Percentiles rank a stretch among this genome's conserved stretches.
Conservation (phyloP, 148 eudicot genomes). For the Euryodendron excelsum region DNA sequence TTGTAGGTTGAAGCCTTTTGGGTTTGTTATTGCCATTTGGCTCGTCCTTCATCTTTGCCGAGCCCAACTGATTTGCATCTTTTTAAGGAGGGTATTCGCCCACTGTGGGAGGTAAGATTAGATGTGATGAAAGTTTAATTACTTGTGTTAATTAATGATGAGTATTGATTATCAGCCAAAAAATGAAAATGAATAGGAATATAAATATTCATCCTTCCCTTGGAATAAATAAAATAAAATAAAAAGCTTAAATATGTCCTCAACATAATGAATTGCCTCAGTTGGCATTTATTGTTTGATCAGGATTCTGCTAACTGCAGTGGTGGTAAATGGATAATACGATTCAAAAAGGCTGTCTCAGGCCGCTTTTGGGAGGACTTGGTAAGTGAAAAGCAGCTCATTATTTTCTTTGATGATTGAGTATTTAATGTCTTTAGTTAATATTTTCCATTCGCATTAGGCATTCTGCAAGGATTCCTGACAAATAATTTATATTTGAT, state of each 20-base stretch:
- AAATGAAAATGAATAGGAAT: too few species aligned
- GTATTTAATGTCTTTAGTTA: neutral
- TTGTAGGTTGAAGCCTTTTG: conserved; percentile 92
- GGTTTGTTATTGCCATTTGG: conserved; percentile 93
- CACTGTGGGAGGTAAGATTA: conserved; percentile 87
- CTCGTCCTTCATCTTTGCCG: conserved; percentile 82
- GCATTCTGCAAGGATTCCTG: neutral
- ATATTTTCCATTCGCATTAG: neutral
- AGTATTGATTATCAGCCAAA: neutral
- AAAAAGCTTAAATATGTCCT: neutral
- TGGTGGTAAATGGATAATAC: conserved; percentile 98
- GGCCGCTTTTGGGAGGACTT: conserved; percentile 99
- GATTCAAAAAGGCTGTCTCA: conserved; percentile 87
- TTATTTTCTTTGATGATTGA: neutral
- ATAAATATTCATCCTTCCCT: neutral
- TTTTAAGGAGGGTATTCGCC: conserved; percentile 97
- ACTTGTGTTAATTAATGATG: conserved; percentile 8
- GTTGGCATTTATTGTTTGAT: neutral
- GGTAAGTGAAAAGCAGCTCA: conserved; percentile 35
- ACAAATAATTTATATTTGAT: neutral
- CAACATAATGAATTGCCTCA: neutral
- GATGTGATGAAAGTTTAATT: neutral
- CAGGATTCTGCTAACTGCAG: conserved; percentile 96
- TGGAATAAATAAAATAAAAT: too few species aligned
- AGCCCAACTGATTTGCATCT: conserved; percentile 96